Evolutionary conservation across 2,329 filamentous ascomycete genomes (phyloP), one percentile per base, ranked within the genome.

Genomic region (Didymellaceae sp.): DNA sequence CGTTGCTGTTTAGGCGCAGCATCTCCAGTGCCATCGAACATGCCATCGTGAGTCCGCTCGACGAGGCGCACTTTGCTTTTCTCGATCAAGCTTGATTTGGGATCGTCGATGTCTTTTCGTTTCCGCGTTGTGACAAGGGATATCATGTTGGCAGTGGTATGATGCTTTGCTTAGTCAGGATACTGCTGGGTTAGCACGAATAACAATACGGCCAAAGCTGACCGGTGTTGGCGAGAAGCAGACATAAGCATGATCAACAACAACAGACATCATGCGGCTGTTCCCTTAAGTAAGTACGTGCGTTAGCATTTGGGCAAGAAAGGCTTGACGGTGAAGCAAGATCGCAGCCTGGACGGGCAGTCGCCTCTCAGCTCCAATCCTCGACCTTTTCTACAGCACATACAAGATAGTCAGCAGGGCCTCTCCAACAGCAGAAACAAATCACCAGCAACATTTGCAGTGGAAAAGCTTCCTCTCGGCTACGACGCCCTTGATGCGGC

Each of bases 31-130:
- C 53, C 54, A 9, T 55, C 54, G 8, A 55, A 25, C 7, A 43
- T 21, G 3, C 39, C 40, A 16, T 64, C 57, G 7, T 45, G 50
- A 8, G 58, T 58, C 30, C 47, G 52, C 43, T 68, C 70, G n/a
- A 72, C 53, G 20, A 71, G 49, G 17, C 70, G 70, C 10, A 72
- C 59, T 25, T 72, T 73, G 48, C 52, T 64, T 41, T 68, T 68
- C 20, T 68, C 65, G n/a, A 55, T 53, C 17, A 63, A 63, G 13
- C 48, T 43, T 10, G 55, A 33, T 18, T 43, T 53, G 1, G 51
- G 56, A 16, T 59, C 61, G 37, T 66, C 56, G 28, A 35, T 44
- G 30, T 68, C 67, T 47, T 70, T 73, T 35, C 70, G 61, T 48
- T 73, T 73, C 37, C 63, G 63, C 18, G 55, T 45, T 17, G 57